Base-by-base conservation (phyloP, 2,329 filamentous ascomycete genomes). In the Calonectria leucothoes region DNA sequence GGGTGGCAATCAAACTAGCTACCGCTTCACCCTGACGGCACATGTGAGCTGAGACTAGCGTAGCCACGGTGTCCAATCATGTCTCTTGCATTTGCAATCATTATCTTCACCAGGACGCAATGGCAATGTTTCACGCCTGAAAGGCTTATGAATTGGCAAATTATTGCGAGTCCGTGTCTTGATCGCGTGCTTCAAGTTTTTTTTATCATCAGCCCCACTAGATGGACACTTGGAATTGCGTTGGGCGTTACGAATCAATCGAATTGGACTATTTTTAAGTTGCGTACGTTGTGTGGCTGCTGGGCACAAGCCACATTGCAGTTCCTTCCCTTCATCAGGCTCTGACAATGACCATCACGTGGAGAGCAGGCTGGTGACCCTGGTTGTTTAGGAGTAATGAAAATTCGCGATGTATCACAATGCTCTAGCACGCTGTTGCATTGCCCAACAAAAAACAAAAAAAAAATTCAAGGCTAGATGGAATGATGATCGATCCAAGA, bases 401-500 rank as follows among this genome's bases (percentile, higher is more conserved):
- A 33, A 27, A 39, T 15, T 61, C 33, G 33, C 27, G 33, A 39
- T 61, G 55, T 23, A 61, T 61, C 23, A 15, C n/a, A 23, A 59
- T 59, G 29, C 52, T 23, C 33, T 15, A 39, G 20, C 33, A 27
- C 55, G 37, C n/a, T n/a, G 23, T 23, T 37, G 55, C 23, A 61
- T 39, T 37, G 23, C 55, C 55, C 55, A 61, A 61, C 45, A 33
- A 27, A 25, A 48, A 14, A 31, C 31, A 37, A 17, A 55, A 31
- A 51, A 35, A n/a, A n/a, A n/a, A 55, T 25, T 29, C 23, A 45
- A n/a, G 42, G 33, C 35, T 52, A 17, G 33, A 72, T 65, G 55
- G 65, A 65, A 49, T 35, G 48, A 69, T 66, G 66, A 72, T 69
- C 29, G 57, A 61, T 65, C 49, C 66, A 52, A 52, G 20, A 66